These are phyloP conservation scores for Leishmania mexicana DNA, from an alignment of 208 protist genomes.

Conservation along the genomic window DNA sequence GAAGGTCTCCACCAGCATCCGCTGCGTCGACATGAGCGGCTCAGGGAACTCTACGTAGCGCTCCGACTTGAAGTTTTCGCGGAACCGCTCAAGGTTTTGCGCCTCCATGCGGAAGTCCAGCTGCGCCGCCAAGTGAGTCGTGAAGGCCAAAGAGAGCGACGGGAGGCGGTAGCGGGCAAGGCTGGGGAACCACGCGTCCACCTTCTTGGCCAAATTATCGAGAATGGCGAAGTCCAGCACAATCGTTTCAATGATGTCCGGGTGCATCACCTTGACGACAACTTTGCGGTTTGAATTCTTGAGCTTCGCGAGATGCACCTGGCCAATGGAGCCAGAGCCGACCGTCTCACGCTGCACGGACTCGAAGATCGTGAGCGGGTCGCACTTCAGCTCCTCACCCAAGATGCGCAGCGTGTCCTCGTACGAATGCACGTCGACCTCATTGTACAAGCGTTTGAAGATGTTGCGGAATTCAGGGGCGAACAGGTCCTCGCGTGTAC, in stretches of 20 bases:
- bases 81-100: conserved; percentile 83
- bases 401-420: conserved; percentile 69
- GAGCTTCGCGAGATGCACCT: conserved; percentile 88
- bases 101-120: conserved; percentile 92
- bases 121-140: conserved; percentile 84
- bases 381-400: conserved; percentile 69
- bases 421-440: conserved; percentile 81
- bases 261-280: conserved; percentile 93
- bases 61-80: conserved; percentile 77
- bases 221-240: conserved; percentile 87
- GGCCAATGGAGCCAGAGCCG: conserved; percentile 90
- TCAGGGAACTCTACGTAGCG: conserved; percentile 85
- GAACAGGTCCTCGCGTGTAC: conserved; percentile 90
- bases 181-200: conserved; percentile 16
- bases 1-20: conserved; percentile 89
- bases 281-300: conserved; percentile 60
- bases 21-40: conserved; percentile 82
- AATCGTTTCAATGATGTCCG: conserved; percentile 83
- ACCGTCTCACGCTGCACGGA: conserved; percentile 67
- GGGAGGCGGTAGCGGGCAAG: conserved; percentile 68
- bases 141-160: conserved; percentile 68
- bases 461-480: conserved; percentile 73
- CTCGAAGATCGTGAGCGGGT: conserved; percentile 68
- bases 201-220: conserved; percentile 41
- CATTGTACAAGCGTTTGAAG: conserved; percentile 82